Evolutionary conservation across 129 eudicot genomes (phyloP).

Genomic region (Calendula officinalis): DNA sequence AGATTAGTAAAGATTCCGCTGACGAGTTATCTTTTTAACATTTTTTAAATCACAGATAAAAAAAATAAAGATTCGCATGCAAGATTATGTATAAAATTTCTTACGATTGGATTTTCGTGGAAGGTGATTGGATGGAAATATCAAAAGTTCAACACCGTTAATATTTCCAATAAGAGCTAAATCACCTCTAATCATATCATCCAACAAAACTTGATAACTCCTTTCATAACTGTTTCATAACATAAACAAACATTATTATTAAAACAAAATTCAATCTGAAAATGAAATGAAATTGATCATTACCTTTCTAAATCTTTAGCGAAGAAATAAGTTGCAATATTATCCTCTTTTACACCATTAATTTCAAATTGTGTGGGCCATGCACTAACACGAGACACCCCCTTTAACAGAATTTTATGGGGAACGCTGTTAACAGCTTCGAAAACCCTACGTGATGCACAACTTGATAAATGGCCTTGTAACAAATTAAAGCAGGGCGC

Average conservation of each 20-base stretch:
- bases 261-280: background rate
- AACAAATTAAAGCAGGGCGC: constrained; percentile 23
- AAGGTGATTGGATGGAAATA: constrained; percentile 89
- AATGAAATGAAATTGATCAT: background rate
- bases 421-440: constrained; percentile 63
- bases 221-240: constrained; percentile 67
- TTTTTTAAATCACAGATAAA: background rate
- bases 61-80: background rate
- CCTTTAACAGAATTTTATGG: constrained; percentile 46
- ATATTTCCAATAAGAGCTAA: constrained; percentile 83
- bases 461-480: constrained; percentile 84
- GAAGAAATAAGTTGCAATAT: constrained; percentile 79
- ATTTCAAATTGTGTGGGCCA: constrained; percentile 88
- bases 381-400: constrained; percentile 70
- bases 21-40: too few relatives aligned
- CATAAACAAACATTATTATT: background rate
- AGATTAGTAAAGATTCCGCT: too few relatives aligned
- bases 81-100: constrained; percentile 22
- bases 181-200: constrained; percentile 80
- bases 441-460: constrained; percentile 69
- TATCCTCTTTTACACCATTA: constrained; percentile 62
- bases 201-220: constrained; percentile 71
- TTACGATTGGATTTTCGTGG: constrained; percentile 80
- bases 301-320: constrained; percentile 88
- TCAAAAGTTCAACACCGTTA: constrained; percentile 83